Conservation (phyloP, 2,329 filamentous ascomycete species). For the Penicillium sp. region DNA sequence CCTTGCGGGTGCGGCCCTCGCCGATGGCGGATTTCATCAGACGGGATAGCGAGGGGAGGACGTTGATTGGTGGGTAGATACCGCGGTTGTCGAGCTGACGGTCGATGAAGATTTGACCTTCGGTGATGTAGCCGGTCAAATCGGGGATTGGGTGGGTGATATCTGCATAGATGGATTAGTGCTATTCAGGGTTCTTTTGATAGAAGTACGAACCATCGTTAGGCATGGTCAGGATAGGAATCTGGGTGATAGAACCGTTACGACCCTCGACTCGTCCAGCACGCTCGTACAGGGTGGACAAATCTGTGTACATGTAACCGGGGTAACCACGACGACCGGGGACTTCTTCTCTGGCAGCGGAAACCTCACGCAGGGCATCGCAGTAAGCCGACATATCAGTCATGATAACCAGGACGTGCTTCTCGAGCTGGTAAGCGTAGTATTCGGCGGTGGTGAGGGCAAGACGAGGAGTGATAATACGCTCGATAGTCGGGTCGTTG, state of each 20-base stretch:
- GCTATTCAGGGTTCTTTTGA: not conserved
- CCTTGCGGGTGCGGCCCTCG: constrained; percentile 91
- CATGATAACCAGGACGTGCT: constrained; percentile 98
- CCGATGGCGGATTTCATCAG: constrained; percentile 99
- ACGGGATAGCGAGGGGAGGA: constrained; percentile 93
- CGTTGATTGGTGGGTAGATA: constrained; percentile 98
- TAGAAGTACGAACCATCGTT: constrained; percentile 67
- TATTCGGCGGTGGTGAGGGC: constrained; percentile 98
- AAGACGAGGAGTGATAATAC: constrained; percentile 98
- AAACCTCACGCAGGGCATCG: constrained; percentile 97
- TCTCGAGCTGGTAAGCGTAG: constrained; percentile 99
- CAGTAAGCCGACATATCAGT: constrained; percentile 98
- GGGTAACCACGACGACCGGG: constrained; percentile 98
- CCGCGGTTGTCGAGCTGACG: constrained; percentile 92
- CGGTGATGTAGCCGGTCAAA: constrained; percentile 97
- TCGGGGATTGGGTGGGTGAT: constrained; percentile 99
- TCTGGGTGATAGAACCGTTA: constrained; percentile 98
- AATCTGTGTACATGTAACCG: constrained; percentile 99
- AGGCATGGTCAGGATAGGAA: constrained; percentile 98
- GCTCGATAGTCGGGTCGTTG: constrained; percentile 98
- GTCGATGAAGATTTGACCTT: constrained; percentile 97
- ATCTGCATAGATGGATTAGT: constrained; percentile 49
- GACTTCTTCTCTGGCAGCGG: constrained; percentile 95
- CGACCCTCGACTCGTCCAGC: constrained; percentile 94
- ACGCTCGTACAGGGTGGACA: constrained; percentile 99